Evolutionary conservation across 2,329 filamentous ascomycete genomes (phyloP), one percentile per base, ranked within the genome.

Genomic region (Cadophora sp.): DNA sequence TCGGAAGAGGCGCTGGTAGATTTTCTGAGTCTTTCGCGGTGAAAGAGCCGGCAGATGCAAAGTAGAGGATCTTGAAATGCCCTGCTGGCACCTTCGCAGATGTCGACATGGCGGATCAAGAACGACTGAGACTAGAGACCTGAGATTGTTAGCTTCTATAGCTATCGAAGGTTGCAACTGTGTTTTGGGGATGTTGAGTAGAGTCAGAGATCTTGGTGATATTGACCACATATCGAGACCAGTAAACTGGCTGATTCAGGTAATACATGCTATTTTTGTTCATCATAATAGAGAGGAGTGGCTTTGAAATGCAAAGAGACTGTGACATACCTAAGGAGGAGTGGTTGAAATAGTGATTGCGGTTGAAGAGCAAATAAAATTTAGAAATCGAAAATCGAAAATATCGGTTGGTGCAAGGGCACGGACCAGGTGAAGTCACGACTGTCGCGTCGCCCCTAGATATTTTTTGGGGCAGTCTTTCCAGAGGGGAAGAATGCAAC

Each of bases 61-160:
- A 96, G 80, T 95, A 96, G 64, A 96, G 86, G 55, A 96, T 81
- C 66, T 85, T 91, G 81, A 96, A 96, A 71, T 92, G 85, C n/a
- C 85, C 89, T 51, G 81, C 55, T 11, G 69, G 55, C 13, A 66
- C 53, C 36, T 68, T 71, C 4, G 51, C 43, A 33, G 66, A 64
- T 18, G 64, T 47, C 36, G 68, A 62, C 70, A 71, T 75, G 47
- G 8, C 55, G 33, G 47, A 60, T 43, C 51, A 43, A 51, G 6
- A 6, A 18, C 36, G 1, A 18, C 11, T 24, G n/a, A 22, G 43
- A 30, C 2, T 41, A 45, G 20, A n/a, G 18, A 16, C 50, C 55
- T 45, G 20, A 13, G 7, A 11, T 59, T 65, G 56, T 69, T 59
- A 68, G 65, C 50, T 62, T 55, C 4, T 64, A 53, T 50, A 20